Conservation (phyloP, 331 rosid species). For the Erythrophleum ivorense region DNA sequence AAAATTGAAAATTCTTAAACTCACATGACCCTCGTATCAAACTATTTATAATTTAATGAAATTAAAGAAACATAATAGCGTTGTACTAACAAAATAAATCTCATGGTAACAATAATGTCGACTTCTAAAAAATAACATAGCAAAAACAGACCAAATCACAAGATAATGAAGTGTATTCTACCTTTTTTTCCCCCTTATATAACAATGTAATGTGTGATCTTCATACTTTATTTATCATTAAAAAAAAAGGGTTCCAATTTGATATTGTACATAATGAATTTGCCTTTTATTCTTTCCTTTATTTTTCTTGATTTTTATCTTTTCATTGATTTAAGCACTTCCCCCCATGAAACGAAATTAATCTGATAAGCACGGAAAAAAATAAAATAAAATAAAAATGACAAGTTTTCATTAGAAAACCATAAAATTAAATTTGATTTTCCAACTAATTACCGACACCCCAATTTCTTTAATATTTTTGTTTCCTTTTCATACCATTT, state of each 20-base stretch:
- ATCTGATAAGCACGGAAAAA: not conserved
- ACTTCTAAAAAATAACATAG: not conserved
- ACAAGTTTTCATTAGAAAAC: not conserved
- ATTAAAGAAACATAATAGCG: not conserved
- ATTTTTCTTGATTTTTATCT: not conserved
- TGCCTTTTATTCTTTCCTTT: not conserved
- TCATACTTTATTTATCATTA: not conserved
- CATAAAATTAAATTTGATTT: not conserved
- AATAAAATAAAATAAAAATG: too few relatives aligned
- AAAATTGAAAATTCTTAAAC: not conserved
- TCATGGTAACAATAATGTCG: not conserved
- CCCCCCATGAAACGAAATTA: not conserved
- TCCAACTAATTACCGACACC: not conserved
- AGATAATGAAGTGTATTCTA: not conserved
- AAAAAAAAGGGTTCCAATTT: not conserved
- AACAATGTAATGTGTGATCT: not conserved
- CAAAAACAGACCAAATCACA: not conserved
- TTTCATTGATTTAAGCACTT: not conserved
- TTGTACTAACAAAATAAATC: not conserved
- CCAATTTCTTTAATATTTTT: not conserved
- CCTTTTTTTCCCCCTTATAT: not conserved
- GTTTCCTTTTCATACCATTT: not conserved
- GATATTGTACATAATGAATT: not conserved
- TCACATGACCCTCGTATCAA: not conserved
- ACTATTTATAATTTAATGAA: not conserved